phyloP scores from a whole-genome alignment of 1,284 basidiomycete species.

The Gomphus bonarii region DNA sequence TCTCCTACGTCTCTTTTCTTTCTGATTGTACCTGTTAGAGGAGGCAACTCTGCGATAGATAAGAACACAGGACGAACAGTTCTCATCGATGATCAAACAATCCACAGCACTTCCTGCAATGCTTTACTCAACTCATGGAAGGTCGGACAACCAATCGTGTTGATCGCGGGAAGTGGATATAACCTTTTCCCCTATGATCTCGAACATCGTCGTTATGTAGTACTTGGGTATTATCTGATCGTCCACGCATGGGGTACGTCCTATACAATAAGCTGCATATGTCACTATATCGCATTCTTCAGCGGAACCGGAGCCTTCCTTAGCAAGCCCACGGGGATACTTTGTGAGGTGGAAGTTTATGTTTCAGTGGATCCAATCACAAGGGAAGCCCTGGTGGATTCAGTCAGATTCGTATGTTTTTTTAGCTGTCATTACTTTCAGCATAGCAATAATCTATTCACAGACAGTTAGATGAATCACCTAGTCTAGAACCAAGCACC shows the following conservation, averaged over 20 bases:
- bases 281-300: conserved; percentile 3
- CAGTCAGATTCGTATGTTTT: neutral
- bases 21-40: neutral
- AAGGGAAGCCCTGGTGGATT: conserved; percentile 32
- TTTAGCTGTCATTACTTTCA: neutral
- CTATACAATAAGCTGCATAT: neutral
- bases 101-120: neutral
- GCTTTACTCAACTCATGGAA: conserved; percentile 49
- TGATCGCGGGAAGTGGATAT: conserved; percentile 66
- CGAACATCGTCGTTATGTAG: conserved; percentile 37
- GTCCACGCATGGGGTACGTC: conserved; percentile 60
- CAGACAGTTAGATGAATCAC: neutral
- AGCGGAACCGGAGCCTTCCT: conserved; percentile 52
- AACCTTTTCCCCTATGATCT: conserved; percentile 60
- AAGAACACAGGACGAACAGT: neutral
- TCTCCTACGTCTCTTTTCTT: neutral
- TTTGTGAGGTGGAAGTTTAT: conserved; percentile 69
- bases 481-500: neutral
- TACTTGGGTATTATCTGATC: conserved; percentile 65
- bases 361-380: conserved; percentile 68
- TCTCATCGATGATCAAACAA: conserved; percentile 11
- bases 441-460: neutral
- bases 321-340: conserved; percentile 31
- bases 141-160: conserved; percentile 43
- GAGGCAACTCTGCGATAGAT: conserved; percentile 7